A percentile compares a stretch with the other conserved stretches of the same genome.
These are phyloP conservation scores for Lecanicillium sp. DNA, from an alignment of 2,329 filamentous ascomycete species.

Conservation along the genomic window DNA sequence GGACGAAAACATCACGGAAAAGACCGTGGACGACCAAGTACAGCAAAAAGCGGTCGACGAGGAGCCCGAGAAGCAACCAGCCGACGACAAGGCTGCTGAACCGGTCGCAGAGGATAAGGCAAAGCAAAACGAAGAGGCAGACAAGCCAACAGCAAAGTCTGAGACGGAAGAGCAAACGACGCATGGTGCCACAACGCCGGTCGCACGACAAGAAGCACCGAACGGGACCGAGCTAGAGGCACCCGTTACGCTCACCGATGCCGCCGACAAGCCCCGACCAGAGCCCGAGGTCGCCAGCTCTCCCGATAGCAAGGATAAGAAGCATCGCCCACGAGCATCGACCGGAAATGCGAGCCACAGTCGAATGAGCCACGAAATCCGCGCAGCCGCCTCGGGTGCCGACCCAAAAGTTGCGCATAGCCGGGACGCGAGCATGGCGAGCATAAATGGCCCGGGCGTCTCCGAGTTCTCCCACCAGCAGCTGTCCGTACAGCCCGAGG, in stretches of 20 bases:
- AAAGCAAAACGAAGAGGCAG: background rate
- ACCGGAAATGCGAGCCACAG: conserved; percentile 1
- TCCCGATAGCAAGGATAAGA: background rate
- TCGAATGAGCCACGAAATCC: conserved; percentile 7
- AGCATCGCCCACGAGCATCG: conserved; percentile 5
- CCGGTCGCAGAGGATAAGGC: background rate
- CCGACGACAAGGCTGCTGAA: background rate
- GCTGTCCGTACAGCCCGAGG: conserved; percentile 52
- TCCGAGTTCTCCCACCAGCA: conserved; percentile 94
- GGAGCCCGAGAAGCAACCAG: background rate
- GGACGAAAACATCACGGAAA: background rate
- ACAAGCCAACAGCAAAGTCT: background rate
- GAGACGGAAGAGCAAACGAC: background rate
- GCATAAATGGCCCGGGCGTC: conserved; percentile 26
- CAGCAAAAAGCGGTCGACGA: no score
- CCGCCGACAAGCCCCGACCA: conserved; percentile 9
- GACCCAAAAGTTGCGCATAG: conserved; percentile 22
- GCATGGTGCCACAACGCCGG: background rate
- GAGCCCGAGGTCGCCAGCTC: background rate
- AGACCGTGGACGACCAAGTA: background rate
- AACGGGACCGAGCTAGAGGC: background rate
- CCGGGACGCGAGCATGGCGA: conserved; percentile 35
- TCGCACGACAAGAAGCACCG: background rate
- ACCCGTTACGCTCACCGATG: conserved; percentile 5
- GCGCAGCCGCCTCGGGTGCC: background rate